A percentile compares a stretch with the other conserved stretches of the same genome.
Conservation (phyloP, 2,329 filamentous ascomycete species). For the Pestalotiopsis sp. region DNA sequence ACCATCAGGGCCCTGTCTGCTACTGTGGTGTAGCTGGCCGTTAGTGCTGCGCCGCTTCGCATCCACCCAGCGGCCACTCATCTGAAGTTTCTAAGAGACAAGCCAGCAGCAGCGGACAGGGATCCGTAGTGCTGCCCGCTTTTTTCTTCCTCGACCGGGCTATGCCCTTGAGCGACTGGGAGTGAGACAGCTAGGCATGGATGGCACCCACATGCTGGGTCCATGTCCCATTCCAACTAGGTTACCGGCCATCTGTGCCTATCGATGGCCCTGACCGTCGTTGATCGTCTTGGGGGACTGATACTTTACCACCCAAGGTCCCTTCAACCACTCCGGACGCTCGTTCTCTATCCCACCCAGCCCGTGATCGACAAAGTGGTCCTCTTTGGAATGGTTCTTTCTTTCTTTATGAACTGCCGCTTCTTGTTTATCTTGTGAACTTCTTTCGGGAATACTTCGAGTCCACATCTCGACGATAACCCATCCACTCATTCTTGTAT, state of each 20-base stretch:
- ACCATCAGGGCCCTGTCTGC: not conserved
- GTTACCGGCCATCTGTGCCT: conserved; percentile 34
- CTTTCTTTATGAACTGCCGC: conserved; percentile 36
- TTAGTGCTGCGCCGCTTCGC: conserved; percentile 14
- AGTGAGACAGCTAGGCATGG: conserved; percentile 55
- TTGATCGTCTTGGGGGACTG: conserved; percentile 33
- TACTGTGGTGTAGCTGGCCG: not conserved
- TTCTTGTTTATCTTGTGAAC: conserved; percentile 37
- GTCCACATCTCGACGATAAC: conserved; percentile 26
- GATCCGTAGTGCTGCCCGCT: conserved; percentile 10
- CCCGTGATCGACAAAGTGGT: conserved; percentile 34
- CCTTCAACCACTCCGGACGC: conserved; percentile 31
- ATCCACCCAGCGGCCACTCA: conserved; percentile 10
- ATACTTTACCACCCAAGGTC: conserved; percentile 22
- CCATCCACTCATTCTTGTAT: conserved; percentile 35
- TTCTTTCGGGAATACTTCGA: conserved; percentile 33
- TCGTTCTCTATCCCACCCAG: conserved; percentile 30
- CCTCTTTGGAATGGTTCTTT: conserved; percentile 30
- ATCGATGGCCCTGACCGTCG: conserved; percentile 43
- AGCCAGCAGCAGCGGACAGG: not conserved
- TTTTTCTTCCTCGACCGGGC: conserved; percentile 16
- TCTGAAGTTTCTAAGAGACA: conserved; percentile 16
- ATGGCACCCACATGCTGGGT: conserved; percentile 31
- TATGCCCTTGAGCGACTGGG: conserved; percentile 21
- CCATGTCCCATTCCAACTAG: conserved; percentile 35